A percentile compares a stretch with the other conserved stretches of the same genome.
phyloP scores from a whole-genome alignment of 768 basidiomycete species.

The Clitopilus hobsonii region DNA sequence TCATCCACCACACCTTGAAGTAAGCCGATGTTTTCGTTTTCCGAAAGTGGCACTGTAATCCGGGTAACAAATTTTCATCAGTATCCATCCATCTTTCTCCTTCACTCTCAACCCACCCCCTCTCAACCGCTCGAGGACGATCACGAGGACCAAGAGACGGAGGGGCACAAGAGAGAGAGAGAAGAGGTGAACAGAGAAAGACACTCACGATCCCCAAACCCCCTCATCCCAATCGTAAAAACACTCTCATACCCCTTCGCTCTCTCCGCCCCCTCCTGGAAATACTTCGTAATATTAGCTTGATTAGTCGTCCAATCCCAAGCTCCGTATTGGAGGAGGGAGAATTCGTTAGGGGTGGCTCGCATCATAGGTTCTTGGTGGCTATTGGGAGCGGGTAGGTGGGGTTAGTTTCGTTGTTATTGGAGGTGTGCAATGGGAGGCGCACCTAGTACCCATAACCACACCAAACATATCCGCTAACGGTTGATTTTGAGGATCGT shows the following conservation, averaged over 20 bases:
- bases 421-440: background rate
- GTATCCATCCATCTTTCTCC: too few species aligned
- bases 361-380: constrained; percentile 78
- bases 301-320: constrained; percentile 63
- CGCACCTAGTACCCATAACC: constrained; percentile 65
- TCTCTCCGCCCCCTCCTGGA: constrained; percentile 55
- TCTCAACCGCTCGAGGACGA: too few species aligned
- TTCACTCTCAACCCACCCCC: too few species aligned
- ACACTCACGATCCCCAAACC: constrained; percentile 47
- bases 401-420: background rate
- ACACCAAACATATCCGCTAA: constrained; percentile 63
- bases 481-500: constrained; percentile 57
- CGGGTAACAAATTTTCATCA: too few species aligned
- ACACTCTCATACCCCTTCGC: constrained; percentile 57
- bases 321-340: constrained; percentile 44
- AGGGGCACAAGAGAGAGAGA: background rate
- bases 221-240: constrained; percentile 70
- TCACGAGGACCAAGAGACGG: too few species aligned
- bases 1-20: constrained; percentile 53
- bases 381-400: constrained; percentile 18
- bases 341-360: constrained; percentile 65
- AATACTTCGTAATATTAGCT: constrained; percentile 56
- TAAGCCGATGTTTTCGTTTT: constrained; percentile 43
- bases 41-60: constrained; percentile 43
- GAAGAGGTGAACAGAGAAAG: background rate